Evolutionary conservation across 2,329 filamentous ascomycete genomes (phyloP), one percentile per base, ranked within the genome.

Genomic region (Colletotrichum nymphaeae): DNA sequence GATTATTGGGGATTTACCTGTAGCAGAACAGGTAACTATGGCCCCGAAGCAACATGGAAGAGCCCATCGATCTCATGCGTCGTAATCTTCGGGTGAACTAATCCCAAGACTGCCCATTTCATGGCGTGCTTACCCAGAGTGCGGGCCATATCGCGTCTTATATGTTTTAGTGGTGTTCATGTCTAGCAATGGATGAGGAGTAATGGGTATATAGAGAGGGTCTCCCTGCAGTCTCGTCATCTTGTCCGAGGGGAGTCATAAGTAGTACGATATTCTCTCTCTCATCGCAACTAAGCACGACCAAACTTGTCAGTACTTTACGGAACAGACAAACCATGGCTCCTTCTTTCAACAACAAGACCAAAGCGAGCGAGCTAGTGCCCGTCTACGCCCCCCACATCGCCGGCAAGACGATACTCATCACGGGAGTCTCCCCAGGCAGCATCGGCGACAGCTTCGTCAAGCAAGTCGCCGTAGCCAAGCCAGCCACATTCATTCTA

Each of bases 401-500:
- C 78, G 78, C 77, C 22, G 78, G 78, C 62, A 85, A 84, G 64
- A 79, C 76, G 14, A 78, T 86, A 66, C 79, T 87, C 58, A 80
- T 83, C 5, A 87, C 85, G 0, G 85, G 86, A 12, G 81, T 85
- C 37, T 82, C 83, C 1, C 82, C 81, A 4, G 78, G 79, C 56
- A 78, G 81, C 28, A 78, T 87, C 14, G 85, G 85, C n/a, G 79
- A 80, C 26, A 69, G 75, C 6, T 85, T 85, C 66, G 79, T 81
- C 57, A 70, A 78, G 24, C 75, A 80, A 53, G 79, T 88, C 59
- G 77, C 81, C 8, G 77, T 80, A 11, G 82, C 82, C 35, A 77
- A 81, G 1, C 85, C 87, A 0, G 74, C 78, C 2, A 77, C 83
- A 26, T 83, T 89, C 68, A 85, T 87, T 63, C 83, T 88, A 22